Evolutionary conservation across 164 flowering plant species (phyloP), one percentile per base, ranked within the genome.

Genomic region (Litsea cubeba): DNA sequence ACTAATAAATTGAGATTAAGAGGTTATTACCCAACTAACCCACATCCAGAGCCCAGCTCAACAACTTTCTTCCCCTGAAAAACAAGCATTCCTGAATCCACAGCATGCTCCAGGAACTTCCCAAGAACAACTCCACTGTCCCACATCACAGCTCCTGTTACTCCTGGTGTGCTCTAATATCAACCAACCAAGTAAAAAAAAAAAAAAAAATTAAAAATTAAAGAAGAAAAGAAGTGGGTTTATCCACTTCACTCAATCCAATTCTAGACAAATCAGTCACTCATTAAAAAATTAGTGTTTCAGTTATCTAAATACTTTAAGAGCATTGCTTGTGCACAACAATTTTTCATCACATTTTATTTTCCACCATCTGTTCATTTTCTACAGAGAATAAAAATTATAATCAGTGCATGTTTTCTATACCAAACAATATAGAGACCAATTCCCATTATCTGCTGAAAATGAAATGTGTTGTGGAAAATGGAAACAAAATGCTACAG

Each of bases 141-240:
- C 98, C 98, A 94, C 96, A 91, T 87, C 77, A 91, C 97, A 15
- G 98, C 80, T 35, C 98, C 98, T 32, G 97, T 94, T 10, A 94
- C 98, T 58, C 98, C 97, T 46, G 97, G 96, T 40, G 85, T 83
- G 69, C 84, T 78, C 91, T 90, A 71, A 62, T 18, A 26, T 24
- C 23, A 51, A 12, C 12, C 35, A 57, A 71, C 32, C 30, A 57
- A 24, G 8, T n/a, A 23, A 70, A 32, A 26, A n/a, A n/a, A n/a
- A n/a, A n/a, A n/a, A n/a, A n/a, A n/a, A n/a, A n/a, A n/a, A n/a
- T n/a, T 14, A 54, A 23, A 6, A 26, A 1, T 17, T 25, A n/a
- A 62, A 11, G 14, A 64, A 24, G 2, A 51, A 20, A 23, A 7
- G 11, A 60, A n/a, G 22, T 40, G 50, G 40, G 35, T 30, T 30